Conservation (phyloP, 148 eudicot genomes). For the Rhododendron griersonianum region DNA sequence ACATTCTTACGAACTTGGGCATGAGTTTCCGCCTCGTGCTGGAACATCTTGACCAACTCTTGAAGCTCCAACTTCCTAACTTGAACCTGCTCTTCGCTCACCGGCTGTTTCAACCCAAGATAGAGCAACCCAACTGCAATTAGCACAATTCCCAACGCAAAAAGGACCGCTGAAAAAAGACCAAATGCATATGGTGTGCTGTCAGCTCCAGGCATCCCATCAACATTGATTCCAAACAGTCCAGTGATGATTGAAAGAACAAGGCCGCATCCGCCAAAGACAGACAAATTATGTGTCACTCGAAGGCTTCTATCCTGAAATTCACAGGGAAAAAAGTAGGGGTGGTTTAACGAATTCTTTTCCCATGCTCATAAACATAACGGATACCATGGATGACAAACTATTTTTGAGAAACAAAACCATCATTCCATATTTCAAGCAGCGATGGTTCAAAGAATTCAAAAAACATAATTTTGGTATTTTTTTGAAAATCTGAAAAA, state of each 20-base stretch:
- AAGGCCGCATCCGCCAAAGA: conserved; percentile 92
- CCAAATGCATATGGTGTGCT: conserved; percentile 85
- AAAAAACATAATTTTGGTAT: not conserved
- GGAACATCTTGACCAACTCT: conserved; percentile 86
- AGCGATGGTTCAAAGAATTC: not conserved
- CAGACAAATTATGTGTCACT: conserved; percentile 76
- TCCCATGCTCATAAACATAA: not conserved
- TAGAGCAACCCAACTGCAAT: conserved; percentile 63
- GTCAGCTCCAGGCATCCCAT: conserved; percentile 77
- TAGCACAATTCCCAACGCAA: conserved; percentile 49
- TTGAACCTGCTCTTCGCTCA: conserved; percentile 64
- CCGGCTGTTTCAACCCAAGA: conserved; percentile 73
- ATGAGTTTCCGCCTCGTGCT: conserved; percentile 94
- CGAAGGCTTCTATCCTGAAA: conserved; percentile 83
- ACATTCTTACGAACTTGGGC: conserved; percentile 69
- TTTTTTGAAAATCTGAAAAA: not conserved
- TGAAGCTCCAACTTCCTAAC: conserved; percentile 81
- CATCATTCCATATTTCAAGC: not conserved
- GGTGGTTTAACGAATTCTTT: not conserved
- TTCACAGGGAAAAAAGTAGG: not conserved
- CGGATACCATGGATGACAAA: not conserved
- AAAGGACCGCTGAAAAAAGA: conserved; percentile 58
- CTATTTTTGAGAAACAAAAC: not conserved
- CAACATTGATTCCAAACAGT: conserved; percentile 86
- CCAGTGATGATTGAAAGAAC: conserved; percentile 80